Percentiles rank a stretch among this genome's conserved stretches.
Conservation (phyloP, 179 eudicot species). For the Heliamphora pulchella region DNA sequence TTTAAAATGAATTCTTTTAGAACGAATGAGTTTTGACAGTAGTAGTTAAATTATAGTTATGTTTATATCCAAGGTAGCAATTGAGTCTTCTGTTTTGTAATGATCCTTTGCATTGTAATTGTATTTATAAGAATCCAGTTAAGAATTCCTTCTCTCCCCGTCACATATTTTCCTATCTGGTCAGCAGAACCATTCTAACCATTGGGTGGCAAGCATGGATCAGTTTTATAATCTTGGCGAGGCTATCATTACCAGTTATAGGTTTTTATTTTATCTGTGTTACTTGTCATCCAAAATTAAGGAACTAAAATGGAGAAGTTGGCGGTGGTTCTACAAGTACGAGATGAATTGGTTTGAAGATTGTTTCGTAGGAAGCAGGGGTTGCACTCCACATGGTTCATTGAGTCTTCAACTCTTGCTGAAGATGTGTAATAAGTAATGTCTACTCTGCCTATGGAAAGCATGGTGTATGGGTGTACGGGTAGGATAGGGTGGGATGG, state of each 20-base stretch:
- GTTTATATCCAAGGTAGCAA: not conserved
- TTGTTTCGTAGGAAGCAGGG: not conserved
- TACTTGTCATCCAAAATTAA: not conserved
- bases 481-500: no score
- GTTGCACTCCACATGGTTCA: not conserved
- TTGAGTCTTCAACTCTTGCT: not conserved
- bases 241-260: not conserved
- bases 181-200: not conserved
- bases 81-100: not conserved
- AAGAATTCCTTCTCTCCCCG: not conserved
- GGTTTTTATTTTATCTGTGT: not conserved
- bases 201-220: not conserved
- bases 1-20: not conserved
- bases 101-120: not conserved
- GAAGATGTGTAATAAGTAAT: not conserved
- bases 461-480: no score
- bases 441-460: no score
- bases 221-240: not conserved
- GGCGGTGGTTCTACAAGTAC: not conserved
- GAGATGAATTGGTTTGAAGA: not conserved
- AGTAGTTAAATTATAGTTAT: not conserved
- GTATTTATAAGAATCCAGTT: not conserved
- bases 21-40: not conserved
- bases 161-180: not conserved
- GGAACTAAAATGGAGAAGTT: not conserved